A percentile compares a stretch with the other conserved stretches of the same genome.
These are phyloP conservation scores for Fusarium sp. DNA, from an alignment of 2,329 filamentous ascomycete species.

Conservation along the genomic window DNA sequence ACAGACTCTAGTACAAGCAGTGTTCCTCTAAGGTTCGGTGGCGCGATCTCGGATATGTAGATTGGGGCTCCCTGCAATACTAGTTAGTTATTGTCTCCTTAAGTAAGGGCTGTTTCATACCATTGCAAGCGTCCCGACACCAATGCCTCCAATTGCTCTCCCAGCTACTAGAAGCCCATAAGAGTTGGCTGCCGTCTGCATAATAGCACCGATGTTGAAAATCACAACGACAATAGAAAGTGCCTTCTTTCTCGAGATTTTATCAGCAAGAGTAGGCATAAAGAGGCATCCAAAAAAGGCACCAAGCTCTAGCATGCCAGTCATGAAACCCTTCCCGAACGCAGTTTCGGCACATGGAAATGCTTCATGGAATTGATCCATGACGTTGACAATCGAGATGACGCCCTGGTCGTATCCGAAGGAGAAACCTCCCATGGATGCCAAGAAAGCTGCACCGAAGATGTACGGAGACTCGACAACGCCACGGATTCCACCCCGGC, in stretches of 20 bases:
- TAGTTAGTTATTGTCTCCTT: background rate
- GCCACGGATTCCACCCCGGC: background rate
- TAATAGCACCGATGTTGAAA: constrained; percentile 41
- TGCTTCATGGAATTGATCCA: constrained; percentile 54
- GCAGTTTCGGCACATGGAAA: constrained; percentile 47
- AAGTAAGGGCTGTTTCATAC: background rate
- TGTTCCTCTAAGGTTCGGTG: constrained; percentile 59
- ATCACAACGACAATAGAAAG: constrained; percentile 42
- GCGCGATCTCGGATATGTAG: constrained; percentile 64
- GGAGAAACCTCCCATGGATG: constrained; percentile 11
- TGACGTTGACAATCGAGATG: constrained; percentile 56
- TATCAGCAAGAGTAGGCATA: constrained; percentile 38
- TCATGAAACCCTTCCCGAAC: constrained; percentile 53
- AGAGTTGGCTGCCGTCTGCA: constrained; percentile 40
- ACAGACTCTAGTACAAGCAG: constrained; percentile 62
- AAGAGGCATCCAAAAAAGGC: constrained; percentile 56
- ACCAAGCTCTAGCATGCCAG: constrained; percentile 61
- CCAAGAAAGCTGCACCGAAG: background rate
- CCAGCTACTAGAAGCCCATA: constrained; percentile 30
- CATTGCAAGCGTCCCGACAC: constrained; percentile 60
- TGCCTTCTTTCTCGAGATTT: constrained; percentile 40
- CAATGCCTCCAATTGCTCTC: constrained; percentile 53
- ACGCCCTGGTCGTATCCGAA: too few relatives aligned
- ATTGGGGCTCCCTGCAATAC: constrained; percentile 48
- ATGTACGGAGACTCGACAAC: background rate